These are phyloP conservation scores for Pichia occidentalis DNA, from an alignment of 805 yeast genomes.

Conservation along the genomic window DNA sequence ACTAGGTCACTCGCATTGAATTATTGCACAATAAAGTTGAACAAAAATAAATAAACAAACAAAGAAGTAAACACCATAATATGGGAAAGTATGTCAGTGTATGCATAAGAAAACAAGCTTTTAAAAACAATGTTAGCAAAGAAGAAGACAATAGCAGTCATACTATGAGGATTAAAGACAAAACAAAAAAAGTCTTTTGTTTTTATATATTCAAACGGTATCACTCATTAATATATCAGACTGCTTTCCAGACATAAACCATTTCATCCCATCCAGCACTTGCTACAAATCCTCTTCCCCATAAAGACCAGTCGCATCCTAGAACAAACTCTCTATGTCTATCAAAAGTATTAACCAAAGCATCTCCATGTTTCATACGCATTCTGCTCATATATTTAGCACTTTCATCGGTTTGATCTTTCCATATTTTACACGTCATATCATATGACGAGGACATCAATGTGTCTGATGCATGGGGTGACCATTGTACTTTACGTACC, in stretches of 20 bases:
- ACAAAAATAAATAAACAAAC: too few species aligned
- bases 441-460: conserved; percentile 80
- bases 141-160: too few species aligned
- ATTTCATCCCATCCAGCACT: conserved; percentile 97
- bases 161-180: too few species aligned
- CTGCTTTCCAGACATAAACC: conserved; percentile 82
- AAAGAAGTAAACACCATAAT: neutral
- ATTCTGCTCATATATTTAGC: conserved; percentile 44
- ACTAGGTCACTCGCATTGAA: too few species aligned
- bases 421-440: conserved; percentile 88
- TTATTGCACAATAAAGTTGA: too few species aligned
- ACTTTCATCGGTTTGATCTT: conserved; percentile 56
- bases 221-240: conserved; percentile 15
- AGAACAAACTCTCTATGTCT: conserved; percentile 82
- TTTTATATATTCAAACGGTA: neutral
- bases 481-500: conserved; percentile 76
- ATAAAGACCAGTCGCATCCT: conserved; percentile 91
- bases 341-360: conserved; percentile 52
- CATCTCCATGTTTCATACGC: conserved; percentile 40
- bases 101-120: too few species aligned
- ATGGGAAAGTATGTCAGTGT: too few species aligned
- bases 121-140: too few species aligned
- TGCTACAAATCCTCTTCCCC: conserved; percentile 97
- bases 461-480: conserved; percentile 74
- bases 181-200: too few species aligned